phyloP scores from a whole-genome alignment of 345 rosid species.

The Eucalyptus cladocalyx region DNA sequence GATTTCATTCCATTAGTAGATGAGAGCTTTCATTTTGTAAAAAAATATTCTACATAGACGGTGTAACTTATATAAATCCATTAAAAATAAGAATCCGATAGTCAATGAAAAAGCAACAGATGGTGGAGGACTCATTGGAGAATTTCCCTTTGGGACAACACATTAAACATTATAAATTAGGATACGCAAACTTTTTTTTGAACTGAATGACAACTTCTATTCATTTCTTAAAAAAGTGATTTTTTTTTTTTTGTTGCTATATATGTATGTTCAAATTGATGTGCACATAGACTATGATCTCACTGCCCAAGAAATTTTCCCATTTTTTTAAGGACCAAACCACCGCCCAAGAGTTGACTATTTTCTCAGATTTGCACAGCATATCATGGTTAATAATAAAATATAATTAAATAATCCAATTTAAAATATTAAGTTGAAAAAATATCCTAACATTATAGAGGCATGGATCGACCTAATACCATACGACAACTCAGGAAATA shows the following conservation, averaged over 20 bases:
- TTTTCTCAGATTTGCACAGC: neutral
- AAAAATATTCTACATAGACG: no score
- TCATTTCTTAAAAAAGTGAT: neutral
- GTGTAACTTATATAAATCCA: neutral
- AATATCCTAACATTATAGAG: neutral
- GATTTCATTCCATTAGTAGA: neutral
- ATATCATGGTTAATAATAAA: neutral
- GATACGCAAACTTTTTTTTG: neutral
- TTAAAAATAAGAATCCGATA: neutral
- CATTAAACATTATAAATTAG: neutral
- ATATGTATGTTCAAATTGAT: neutral
- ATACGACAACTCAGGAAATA: neutral
- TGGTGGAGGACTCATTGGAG: neutral
- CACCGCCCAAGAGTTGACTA: neutral
- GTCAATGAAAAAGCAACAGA: neutral
- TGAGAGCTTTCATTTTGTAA: no score
- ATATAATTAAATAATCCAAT: neutral
- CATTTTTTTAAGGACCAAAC: neutral
- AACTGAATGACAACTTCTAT: neutral
- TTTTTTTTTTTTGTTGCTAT: neutral
- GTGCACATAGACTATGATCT: neutral
- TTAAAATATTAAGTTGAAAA: no score
- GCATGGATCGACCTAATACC: neutral
- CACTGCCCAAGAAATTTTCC: neutral
- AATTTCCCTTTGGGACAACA: neutral